Percentiles rank a stretch among this genome's conserved stretches.
Evolutionary conservation across 2,329 filamentous ascomycete species (phyloP).

Genomic region (Trichophyton simii): DNA sequence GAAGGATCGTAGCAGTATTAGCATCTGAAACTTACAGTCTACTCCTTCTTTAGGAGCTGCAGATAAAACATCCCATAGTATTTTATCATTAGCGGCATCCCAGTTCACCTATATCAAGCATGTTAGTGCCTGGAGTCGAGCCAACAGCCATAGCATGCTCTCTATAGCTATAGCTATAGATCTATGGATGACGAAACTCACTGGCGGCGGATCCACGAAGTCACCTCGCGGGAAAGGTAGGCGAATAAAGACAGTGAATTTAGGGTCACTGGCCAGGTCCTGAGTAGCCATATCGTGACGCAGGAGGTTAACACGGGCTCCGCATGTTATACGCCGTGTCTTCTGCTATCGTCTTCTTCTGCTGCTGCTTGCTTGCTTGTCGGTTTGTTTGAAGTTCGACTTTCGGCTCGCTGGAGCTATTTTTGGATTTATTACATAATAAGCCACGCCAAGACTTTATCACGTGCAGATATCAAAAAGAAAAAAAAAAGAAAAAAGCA

Average conservation of each 20-base stretch:
- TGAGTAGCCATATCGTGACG: background rate
- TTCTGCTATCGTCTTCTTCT: background rate
- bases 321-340: background rate
- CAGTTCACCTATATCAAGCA: constrained; percentile 58
- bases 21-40: constrained; percentile 53
- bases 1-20: background rate
- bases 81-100: constrained; percentile 75
- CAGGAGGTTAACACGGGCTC: background rate
- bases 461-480: too few relatives aligned
- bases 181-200: constrained; percentile 29
- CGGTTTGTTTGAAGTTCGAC: background rate
- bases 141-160: background rate
- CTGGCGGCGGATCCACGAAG: constrained; percentile 81
- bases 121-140: background rate
- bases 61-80: constrained; percentile 81
- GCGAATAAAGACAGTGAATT: constrained; percentile 65
- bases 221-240: constrained; percentile 78
- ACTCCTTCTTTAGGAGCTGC: constrained; percentile 65
- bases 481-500: too few relatives aligned
- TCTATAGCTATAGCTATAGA: background rate
- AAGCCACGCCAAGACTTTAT: too few relatives aligned
- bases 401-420: too few relatives aligned
- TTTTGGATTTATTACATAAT: too few relatives aligned
- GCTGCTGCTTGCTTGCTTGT: background rate
- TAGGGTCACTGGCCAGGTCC: constrained; percentile 10